Evolutionary conservation across 805 yeast species (phyloP).

Genomic region (Nematodospora valgi): DNA sequence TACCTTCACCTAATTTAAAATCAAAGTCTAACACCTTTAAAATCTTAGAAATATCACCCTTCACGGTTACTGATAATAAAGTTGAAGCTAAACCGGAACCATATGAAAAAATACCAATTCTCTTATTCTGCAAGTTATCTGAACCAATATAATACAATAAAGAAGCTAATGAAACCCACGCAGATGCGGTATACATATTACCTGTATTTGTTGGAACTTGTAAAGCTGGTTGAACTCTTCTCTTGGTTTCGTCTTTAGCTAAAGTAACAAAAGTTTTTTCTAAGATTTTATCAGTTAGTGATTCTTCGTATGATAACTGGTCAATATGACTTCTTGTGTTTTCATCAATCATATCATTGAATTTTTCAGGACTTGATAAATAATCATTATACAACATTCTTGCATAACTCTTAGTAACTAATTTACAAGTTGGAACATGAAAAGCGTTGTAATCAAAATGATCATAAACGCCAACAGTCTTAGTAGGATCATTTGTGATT

Average conservation of each 20-base stretch:
- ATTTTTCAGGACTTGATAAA: slow-evolving; percentile 61
- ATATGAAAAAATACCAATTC: slow-evolving; percentile 91
- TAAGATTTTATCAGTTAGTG: slow-evolving; percentile 72
- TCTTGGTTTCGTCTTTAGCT: slow-evolving; percentile 64
- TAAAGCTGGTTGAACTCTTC: slow-evolving; percentile 76
- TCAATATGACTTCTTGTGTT: slow-evolving; percentile 55
- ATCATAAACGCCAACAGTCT: slow-evolving; percentile 57
- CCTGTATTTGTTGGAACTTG: slow-evolving; percentile 94
- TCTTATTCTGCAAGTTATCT: slow-evolving; percentile 72
- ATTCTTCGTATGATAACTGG: slow-evolving; percentile 63
- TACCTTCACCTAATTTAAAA: slow-evolving; percentile 56
- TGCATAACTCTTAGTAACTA: slow-evolving; percentile 89
- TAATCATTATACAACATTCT: slow-evolving; percentile 89
- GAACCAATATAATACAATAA: slow-evolving; percentile 71
- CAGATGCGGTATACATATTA: slow-evolving; percentile 95
- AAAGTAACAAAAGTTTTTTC: slow-evolving; percentile 83
- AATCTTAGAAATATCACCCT: slow-evolving; percentile 74
- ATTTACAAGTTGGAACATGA: slow-evolving; percentile 98
- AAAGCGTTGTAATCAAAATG: slow-evolving; percentile 90
- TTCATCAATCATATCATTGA: slow-evolving; percentile 37
- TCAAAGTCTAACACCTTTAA: slow-evolving; percentile 64
- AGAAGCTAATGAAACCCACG: slow-evolving; percentile 84
- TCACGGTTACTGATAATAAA: slow-evolving; percentile 72
- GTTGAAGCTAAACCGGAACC: slow-evolving; percentile 98
- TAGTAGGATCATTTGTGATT: slow-evolving; percentile 45